These are phyloP conservation scores for Termitomyces sp. DNA, from an alignment of 768 basidiomycete genomes.

Conservation along the genomic window DNA sequence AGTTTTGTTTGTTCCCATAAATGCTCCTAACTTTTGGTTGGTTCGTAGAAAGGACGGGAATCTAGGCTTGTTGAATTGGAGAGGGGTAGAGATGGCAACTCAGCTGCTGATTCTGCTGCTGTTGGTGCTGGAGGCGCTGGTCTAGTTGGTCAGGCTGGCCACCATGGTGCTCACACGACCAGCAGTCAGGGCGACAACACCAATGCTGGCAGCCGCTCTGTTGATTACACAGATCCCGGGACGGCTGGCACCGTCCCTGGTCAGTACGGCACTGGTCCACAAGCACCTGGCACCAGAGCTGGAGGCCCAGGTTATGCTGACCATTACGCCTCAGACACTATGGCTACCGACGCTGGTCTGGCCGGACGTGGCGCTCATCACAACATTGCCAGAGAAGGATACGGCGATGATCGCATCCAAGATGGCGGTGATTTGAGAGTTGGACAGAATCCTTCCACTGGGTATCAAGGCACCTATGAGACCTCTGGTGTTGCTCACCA, in stretches of 20 bases:
- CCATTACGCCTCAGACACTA: not conserved
- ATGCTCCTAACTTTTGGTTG: not conserved
- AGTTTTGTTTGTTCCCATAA: not conserved
- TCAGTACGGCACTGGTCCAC: not conserved
- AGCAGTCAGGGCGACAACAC: not conserved
- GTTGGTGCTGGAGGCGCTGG: not conserved
- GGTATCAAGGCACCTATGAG: not conserved
- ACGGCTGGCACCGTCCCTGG: not conserved
- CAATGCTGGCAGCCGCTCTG: not conserved
- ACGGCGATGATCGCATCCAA: not conserved
- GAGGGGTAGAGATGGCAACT: not conserved
- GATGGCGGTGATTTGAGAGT: not conserved
- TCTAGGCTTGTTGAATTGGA: conserved; percentile 7
- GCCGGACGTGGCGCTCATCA: conserved; percentile 1
- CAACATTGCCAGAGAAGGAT: not conserved
- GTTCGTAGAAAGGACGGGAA: conserved; percentile 5
- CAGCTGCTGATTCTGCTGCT: not conserved
- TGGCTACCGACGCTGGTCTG: not conserved
- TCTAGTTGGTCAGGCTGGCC: not conserved
- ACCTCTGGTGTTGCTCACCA: not conserved
- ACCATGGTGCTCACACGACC: not conserved
- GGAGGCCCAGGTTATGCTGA: not conserved
- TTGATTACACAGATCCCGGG: not conserved
- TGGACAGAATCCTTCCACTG: not conserved
- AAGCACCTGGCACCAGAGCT: not conserved